phyloP scores from a whole-genome alignment of 2,329 filamentous ascomycete species.

The Clonostachys byssicola region DNA sequence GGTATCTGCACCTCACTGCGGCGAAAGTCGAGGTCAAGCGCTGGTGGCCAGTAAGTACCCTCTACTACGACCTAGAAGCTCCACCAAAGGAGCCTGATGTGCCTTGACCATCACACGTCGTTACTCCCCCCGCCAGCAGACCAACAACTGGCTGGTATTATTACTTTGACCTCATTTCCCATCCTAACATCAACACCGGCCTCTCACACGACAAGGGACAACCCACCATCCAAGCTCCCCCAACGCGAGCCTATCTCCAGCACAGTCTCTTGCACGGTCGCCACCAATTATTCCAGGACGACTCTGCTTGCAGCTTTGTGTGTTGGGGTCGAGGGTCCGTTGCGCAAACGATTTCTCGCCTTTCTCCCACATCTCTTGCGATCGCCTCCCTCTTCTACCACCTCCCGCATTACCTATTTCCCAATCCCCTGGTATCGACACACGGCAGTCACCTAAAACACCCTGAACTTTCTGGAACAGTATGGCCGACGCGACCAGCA shows the following conservation, averaged over 20 bases:
- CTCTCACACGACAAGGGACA: neutral
- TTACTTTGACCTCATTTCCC: neutral
- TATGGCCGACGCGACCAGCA: slow-evolving; percentile 86
- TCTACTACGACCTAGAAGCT: too few species aligned
- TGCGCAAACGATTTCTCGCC: slow-evolving; percentile 1
- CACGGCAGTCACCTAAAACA: neutral
- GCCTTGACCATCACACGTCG: too few species aligned
- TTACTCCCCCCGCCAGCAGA: too few species aligned
- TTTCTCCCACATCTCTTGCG: slow-evolving; percentile 13
- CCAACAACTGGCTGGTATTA: slow-evolving; percentile 10
- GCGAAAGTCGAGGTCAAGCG: too few species aligned
- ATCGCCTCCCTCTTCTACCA: slow-evolving; percentile 24
- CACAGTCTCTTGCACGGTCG: neutral
- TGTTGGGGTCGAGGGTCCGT: slow-evolving; percentile 1
- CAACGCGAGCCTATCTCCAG: slow-evolving; percentile 6
- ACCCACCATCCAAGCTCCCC: neutral
- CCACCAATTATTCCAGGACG: neutral
- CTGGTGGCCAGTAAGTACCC: too few species aligned
- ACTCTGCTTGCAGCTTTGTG: neutral
- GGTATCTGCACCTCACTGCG: too few species aligned
- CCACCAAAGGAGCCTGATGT: too few species aligned
- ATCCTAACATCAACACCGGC: neutral
- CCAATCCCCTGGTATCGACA: neutral
- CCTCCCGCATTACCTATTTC: slow-evolving; percentile 16
- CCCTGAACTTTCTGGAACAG: slow-evolving; percentile 15